A percentile compares a stretch with the other conserved stretches of the same genome.
phyloP scores from a whole-genome alignment of 331 rosid species.

The Saraca asoca region DNA sequence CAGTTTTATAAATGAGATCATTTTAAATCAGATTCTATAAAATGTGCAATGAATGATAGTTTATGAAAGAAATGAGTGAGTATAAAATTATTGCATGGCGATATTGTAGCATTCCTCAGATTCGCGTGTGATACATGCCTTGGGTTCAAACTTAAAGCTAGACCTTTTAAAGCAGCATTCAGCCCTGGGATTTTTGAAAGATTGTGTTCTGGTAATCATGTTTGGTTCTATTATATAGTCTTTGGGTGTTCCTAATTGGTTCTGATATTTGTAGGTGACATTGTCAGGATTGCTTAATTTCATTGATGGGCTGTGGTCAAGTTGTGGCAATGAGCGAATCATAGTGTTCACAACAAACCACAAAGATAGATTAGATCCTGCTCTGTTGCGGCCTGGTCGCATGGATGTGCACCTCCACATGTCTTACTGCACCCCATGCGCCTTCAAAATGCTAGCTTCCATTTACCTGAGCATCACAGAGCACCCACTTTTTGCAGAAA shows the following conservation, averaged over 20 bases:
- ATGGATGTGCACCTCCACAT: slow-evolving; percentile 40
- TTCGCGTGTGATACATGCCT: background rate
- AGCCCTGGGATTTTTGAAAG: background rate
- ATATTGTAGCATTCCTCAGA: no score
- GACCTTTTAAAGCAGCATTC: background rate
- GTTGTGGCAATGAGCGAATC: slow-evolving; percentile 38
- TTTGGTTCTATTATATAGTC: background rate
- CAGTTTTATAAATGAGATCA: no score
- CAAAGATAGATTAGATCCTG: slow-evolving; percentile 34
- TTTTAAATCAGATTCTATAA: no score
- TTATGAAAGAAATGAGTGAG: no score
- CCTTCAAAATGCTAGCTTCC: slow-evolving; percentile 31
- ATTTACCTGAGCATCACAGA: slow-evolving; percentile 33
- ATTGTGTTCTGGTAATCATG: background rate
- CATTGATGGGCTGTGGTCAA: slow-evolving; percentile 43
- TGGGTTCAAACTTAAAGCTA: background rate
- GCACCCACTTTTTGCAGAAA: slow-evolving; percentile 34
- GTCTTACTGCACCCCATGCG: slow-evolving; percentile 37
- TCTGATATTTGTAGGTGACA: slow-evolving; percentile 28
- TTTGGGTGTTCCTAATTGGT: background rate
- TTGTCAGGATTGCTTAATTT: slow-evolving; percentile 36
- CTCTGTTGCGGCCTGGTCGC: slow-evolving; percentile 38
- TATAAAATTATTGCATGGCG: no score
- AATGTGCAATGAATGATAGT: no score
- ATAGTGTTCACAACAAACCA: slow-evolving; percentile 41